phyloP scores from a whole-genome alignment of 2,329 filamentous ascomycete genomes.

The Aspergillus flavus region DNA sequence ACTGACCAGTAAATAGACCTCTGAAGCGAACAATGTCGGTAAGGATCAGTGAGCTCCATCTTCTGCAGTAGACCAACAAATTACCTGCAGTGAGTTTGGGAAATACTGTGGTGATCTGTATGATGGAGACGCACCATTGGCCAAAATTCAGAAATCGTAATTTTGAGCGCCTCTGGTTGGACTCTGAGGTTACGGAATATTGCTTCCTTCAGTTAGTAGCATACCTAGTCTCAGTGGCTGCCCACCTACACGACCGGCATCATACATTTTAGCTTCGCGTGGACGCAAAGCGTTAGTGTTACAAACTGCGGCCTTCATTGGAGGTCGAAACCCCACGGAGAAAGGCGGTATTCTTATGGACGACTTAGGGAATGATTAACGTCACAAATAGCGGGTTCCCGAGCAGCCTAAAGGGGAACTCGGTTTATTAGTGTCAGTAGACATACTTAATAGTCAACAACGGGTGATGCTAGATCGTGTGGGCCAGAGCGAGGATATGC shows the following conservation, averaged over 20 bases:
- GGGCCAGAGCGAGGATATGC: constrained; percentile 1
- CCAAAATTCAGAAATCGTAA: background rate
- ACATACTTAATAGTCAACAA: background rate
- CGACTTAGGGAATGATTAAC: constrained; percentile 9
- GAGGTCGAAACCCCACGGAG: constrained; percentile 5
- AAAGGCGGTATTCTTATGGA: background rate
- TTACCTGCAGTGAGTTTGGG: constrained; percentile 19
- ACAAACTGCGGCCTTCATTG: constrained; percentile 8
- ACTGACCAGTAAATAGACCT: constrained; percentile 9
- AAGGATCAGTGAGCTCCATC: constrained; percentile 18
- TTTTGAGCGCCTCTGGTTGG: background rate
- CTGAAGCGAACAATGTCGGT: constrained; percentile 14
- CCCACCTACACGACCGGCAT: constrained; percentile 1
- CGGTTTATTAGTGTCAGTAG: background rate
- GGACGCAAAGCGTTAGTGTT: constrained; percentile 2
- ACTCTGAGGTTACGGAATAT: background rate
- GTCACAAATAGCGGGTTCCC: background rate
- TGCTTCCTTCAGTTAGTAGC: background rate
- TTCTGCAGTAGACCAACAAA: constrained; percentile 17
- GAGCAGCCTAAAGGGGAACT: background rate
- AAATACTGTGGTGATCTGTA: constrained; percentile 11
- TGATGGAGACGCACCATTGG: constrained; percentile 12
- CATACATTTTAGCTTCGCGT: background rate
- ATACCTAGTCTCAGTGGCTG: background rate
- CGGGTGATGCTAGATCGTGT: constrained; percentile 6